Conservation (phyloP, 1,284 basidiomycete genomes). For the Ganoderma resinaceum region DNA sequence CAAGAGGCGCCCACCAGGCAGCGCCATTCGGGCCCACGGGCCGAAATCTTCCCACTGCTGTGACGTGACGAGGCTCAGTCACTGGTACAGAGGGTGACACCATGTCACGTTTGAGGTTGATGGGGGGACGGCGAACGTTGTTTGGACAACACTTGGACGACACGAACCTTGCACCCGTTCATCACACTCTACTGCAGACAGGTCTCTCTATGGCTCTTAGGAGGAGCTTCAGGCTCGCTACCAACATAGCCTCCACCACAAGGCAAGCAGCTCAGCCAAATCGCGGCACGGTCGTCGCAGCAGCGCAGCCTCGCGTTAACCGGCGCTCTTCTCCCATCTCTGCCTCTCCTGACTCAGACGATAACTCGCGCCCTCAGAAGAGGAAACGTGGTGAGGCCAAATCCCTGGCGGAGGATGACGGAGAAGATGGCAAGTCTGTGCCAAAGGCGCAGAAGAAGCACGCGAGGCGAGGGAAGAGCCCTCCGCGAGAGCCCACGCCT, state of each 20-base stretch:
- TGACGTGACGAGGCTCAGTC: no score
- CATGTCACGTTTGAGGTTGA: no score
- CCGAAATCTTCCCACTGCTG: no score
- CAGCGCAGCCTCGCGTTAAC: neutral
- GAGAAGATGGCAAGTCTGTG: neutral
- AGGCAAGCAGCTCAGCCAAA: neutral
- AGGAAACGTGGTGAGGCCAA: neutral
- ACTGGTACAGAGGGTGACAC: no score
- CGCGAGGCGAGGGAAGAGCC: constrained; percentile 7
- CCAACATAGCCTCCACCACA: neutral
- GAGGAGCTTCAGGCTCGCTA: neutral
- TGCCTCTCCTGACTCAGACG: neutral
- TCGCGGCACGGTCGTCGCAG: neutral
- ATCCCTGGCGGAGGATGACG: neutral
- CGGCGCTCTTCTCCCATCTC: neutral
- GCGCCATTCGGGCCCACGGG: no score
- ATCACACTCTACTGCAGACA: no score
- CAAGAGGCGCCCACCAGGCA: no score
- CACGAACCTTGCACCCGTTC: no score
- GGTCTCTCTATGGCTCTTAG: constrained; percentile 1
- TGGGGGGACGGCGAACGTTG: no score
- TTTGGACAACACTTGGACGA: no score
- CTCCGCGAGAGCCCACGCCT: constrained; percentile 17
- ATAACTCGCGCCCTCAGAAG: constrained; percentile 4
- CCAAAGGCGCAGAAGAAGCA: neutral